Base-by-base conservation (phyloP, 2,329 filamentous ascomycete species). In the Emmonsia crescens region DNA sequence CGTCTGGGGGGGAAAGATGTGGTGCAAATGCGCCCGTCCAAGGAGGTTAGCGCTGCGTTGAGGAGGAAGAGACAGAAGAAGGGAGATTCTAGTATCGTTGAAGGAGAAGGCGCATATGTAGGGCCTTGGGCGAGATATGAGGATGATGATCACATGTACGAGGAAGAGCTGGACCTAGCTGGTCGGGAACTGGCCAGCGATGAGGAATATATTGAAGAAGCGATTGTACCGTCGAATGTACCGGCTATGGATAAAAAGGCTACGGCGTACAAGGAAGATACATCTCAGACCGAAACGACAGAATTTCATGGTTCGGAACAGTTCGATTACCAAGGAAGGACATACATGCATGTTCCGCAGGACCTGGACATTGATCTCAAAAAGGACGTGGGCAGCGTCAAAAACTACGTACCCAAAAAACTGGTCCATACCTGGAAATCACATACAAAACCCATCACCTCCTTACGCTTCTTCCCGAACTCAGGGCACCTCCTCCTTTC, bases 271-370 rank as follows among this genome's bases (percentile, higher is more conserved):
- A 71, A 75, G 62, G 75, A 76, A 44, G 76, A 78, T 65, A 78
- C 86, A 9, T 81, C 89, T 8, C 82, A 83, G 63, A 83, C 83
- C 31, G 94, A 99, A 78, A 94, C 88, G 59, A 91, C 88, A 51
- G 87, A 86, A 52, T 99, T 97, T 76, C 89, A 96, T 70, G 94
- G 92, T 64, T 82, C 83, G 48, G 81, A 89, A 71, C 80, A 94
- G 76, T 88, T 86, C 79, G 94, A 99, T 74, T 99, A 99, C 78
- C 89, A 95, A 73, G 94, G 94, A 56, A 83, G 94, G 66, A 96
- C 93, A 40, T 99, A 96, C 74, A 96, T 99, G 93, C 94, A 99
- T 76, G 82, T 97, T 54, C 94, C 94, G 3, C 91, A 91, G 73
- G 92, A 96, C 73, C 78, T 96, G 76, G 89, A 91, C 71, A 80